Evolutionary conservation across 106 monocot genomes (phyloP), one percentile per base, ranked within the genome.

Genomic region (Dendrobium catenatum): DNA sequence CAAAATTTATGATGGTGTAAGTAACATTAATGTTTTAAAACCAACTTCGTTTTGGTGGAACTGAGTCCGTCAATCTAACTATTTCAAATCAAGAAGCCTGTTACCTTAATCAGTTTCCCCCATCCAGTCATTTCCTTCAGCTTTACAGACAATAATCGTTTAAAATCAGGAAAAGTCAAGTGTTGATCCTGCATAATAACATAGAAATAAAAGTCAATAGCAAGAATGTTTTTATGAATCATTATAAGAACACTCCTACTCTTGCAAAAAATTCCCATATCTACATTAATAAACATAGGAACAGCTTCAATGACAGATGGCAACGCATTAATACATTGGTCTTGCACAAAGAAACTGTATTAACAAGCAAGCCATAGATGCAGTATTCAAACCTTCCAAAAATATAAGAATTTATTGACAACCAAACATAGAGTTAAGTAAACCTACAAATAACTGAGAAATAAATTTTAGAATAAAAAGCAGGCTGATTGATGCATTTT

Each of bases 31-130:
- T 24, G n/a, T 66, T 66, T 26, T 55, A 24, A 66, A 5, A 26
- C 64, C n/a, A 26, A 66, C 9, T 24, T 58, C 58, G 3, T 46
- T 15, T 51, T 6, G 24, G 15, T 58, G 58, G 58, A 58, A 58
- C 4, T 58, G n/a, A 58, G 6, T 58, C 20, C 58, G 15, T 18
- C 58, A 58, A 58, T 66, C 64, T 24, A 19, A 66, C 24, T 24
- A 66, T 66, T 22, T 5, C 26, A 66, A 66, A 64, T 64, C 20
- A 66, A 66, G 51, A 15, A 66, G 24, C 42, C 22, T 16, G 42
- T 11, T 85, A 94, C 94, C 94, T 88, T 94, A 15, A 91, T 82
- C 83, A 94, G 78, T 84, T 86, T 91, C 22, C 89, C 84, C 73
- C 72, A 42, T 40, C 78, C 82, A 56, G 83, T 85, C 83, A 94